Evolutionary conservation across 768 basidiomycete genomes (phyloP).

Genomic region (Lyophyllum decastes): DNA sequence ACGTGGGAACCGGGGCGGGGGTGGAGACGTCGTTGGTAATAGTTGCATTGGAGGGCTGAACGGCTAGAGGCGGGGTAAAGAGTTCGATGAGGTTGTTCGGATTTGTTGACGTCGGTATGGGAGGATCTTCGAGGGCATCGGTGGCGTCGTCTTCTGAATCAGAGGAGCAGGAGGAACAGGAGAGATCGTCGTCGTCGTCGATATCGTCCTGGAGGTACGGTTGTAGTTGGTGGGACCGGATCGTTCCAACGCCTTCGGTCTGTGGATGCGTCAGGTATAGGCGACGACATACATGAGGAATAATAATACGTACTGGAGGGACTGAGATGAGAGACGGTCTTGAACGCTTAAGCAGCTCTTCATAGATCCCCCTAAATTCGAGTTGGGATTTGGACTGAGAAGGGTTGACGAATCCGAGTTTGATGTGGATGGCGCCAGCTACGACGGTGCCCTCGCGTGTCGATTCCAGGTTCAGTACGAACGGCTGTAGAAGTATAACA

Average conservation of each 20-base stretch:
- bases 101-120: too few species aligned
- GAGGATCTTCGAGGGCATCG: too few species aligned
- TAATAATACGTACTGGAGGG: constrained; percentile 60
- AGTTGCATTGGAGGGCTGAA: too few species aligned
- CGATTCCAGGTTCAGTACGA: constrained; percentile 36
- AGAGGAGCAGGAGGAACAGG: too few species aligned
- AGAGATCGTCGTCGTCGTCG: too few species aligned
- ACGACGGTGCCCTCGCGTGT: constrained; percentile 40
- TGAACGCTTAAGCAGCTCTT: constrained; percentile 62
- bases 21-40: too few species aligned
- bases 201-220: too few species aligned
- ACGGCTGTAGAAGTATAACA: constrained; percentile 1
- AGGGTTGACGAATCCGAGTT: constrained; percentile 49
- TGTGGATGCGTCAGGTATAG: constrained; percentile 24
- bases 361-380: constrained; percentile 59
- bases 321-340: constrained; percentile 71
- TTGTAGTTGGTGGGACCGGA: constrained; percentile 55
- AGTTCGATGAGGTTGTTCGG: too few species aligned
- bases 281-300: not conserved
- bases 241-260: constrained; percentile 87
- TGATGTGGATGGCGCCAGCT: constrained; percentile 42
- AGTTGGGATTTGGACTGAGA: constrained; percentile 42
- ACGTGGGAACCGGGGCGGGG: too few species aligned
- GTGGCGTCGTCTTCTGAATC: too few species aligned
- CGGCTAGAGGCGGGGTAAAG: too few species aligned